phyloP scores from a whole-genome alignment of 2,329 filamentous ascomycete species.

The Nakataea oryzae region DNA sequence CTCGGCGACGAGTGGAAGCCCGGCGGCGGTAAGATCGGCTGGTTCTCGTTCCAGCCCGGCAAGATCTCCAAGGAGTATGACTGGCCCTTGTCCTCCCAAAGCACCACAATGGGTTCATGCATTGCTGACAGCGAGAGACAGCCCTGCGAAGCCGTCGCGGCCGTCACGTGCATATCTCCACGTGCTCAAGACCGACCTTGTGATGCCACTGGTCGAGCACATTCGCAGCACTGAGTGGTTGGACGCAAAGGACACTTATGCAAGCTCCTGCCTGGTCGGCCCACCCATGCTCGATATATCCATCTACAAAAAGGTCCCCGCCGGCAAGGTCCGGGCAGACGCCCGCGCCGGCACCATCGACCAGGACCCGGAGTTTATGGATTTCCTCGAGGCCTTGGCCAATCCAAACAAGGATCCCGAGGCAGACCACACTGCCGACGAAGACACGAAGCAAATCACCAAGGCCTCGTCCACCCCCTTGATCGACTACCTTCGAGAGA shows the following conservation, averaged over 20 bases:
- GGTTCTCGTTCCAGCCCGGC: slow-evolving; percentile 54
- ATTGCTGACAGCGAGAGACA: slow-evolving; percentile 22
- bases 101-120: background rate
- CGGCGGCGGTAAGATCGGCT: slow-evolving; percentile 76
- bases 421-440: slow-evolving; percentile 33
- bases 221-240: slow-evolving; percentile 64
- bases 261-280: slow-evolving; percentile 62
- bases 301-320: slow-evolving; percentile 73
- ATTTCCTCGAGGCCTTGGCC: slow-evolving; percentile 79
- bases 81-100: background rate
- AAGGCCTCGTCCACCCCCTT: slow-evolving; percentile 77
- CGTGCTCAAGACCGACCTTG: slow-evolving; percentile 59
- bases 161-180: slow-evolving; percentile 78
- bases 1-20: slow-evolving; percentile 74
- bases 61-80: slow-evolving; percentile 79
- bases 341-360: slow-evolving; percentile 89
- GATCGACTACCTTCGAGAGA: slow-evolving; percentile 82
- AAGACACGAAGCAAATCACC: slow-evolving; percentile 37
- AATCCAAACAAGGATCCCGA: slow-evolving; percentile 50
- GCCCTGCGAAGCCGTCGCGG: slow-evolving; percentile 73
- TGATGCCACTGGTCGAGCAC: slow-evolving; percentile 56
- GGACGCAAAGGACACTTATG: slow-evolving; percentile 69
- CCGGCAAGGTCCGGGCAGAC: slow-evolving; percentile 65
- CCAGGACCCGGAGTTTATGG: slow-evolving; percentile 90
- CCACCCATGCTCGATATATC: slow-evolving; percentile 75